Percentiles rank a stretch among this genome's conserved stretches.
Conservation (phyloP, 2,329 filamentous ascomycete genomes). For the Fusarium hostae region DNA sequence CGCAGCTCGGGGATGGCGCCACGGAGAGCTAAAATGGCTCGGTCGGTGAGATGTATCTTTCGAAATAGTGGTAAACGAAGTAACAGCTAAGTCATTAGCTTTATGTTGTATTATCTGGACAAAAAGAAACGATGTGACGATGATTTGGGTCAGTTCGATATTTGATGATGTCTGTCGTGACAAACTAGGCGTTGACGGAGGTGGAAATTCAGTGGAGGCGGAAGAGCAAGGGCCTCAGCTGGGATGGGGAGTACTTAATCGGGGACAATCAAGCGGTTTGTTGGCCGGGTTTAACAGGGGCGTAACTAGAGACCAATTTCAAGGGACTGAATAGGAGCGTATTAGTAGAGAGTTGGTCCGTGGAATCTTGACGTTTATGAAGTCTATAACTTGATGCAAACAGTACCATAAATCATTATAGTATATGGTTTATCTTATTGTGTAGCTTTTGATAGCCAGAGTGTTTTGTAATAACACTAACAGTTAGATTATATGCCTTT, state of each 20-base stretch:
- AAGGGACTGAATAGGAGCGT: conserved; percentile 18
- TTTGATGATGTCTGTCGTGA: conserved; percentile 41
- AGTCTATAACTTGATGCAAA: not conserved
- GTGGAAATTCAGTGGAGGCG: conserved; percentile 44
- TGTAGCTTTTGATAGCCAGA: not conserved
- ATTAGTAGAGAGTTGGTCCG: not conserved
- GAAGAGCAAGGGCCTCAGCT: conserved; percentile 42
- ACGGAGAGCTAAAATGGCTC: conserved; percentile 29
- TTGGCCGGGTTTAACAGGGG: conserved; percentile 12
- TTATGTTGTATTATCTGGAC: conserved; percentile 1
- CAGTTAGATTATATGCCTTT: not conserved
- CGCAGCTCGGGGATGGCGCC: conserved; percentile 38
- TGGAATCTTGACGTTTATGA: not conserved
- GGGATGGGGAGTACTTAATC: conserved; percentile 19
- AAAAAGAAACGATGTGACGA: conserved; percentile 15
- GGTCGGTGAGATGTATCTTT: conserved; percentile 5
- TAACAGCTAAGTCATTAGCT: conserved; percentile 26
- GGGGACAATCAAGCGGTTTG: conserved; percentile 30
- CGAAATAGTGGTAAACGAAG: not conserved
- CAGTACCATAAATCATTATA: not conserved
- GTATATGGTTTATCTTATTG: not conserved
- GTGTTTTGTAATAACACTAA: not conserved
- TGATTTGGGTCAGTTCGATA: conserved; percentile 20
- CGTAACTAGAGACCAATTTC: conserved; percentile 9
- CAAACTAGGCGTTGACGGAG: conserved; percentile 33